phyloP scores from a whole-genome alignment of 208 protist genomes.

The Trypanosoma lewisi region DNA sequence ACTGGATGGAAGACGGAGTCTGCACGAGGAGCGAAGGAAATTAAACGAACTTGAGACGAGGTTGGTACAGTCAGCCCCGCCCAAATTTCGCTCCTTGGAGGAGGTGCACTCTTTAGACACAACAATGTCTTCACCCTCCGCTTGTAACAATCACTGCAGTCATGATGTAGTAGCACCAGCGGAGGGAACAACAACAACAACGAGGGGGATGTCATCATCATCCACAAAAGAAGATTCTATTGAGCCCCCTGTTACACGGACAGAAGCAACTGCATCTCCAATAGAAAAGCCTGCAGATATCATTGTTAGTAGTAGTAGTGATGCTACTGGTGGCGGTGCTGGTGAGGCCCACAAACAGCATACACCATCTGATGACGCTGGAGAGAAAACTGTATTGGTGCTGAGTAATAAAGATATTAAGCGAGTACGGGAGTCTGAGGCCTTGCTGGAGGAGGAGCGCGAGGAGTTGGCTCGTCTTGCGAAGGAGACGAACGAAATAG shows the following conservation, averaged over 20 bases:
- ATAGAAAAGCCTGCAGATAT: not conserved
- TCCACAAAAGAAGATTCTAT: not conserved
- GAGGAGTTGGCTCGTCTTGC: slow-evolving; percentile 20
- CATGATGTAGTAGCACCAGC: not conserved
- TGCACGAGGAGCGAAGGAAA: slow-evolving; percentile 31
- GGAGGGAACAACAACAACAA: too few species aligned
- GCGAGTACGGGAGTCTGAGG: slow-evolving; percentile 40
- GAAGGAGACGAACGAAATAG: slow-evolving; percentile 26
- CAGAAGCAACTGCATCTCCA: not conserved
- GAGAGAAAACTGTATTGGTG: slow-evolving; percentile 23
- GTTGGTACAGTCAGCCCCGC: slow-evolving; percentile 39
- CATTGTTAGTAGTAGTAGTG: slow-evolving; percentile 7
- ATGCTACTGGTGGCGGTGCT: not conserved
- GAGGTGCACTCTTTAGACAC: not conserved
- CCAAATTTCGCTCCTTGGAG: slow-evolving; percentile 32
- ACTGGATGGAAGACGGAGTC: slow-evolving; percentile 12
- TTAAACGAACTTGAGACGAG: slow-evolving; percentile 46
- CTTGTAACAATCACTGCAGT: not conserved
- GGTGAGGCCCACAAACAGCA: not conserved
- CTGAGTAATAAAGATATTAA: slow-evolving; percentile 39
- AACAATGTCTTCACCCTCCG: too few species aligned
- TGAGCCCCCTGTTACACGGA: not conserved
- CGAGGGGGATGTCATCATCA: too few species aligned
- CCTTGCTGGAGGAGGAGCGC: slow-evolving; percentile 27
- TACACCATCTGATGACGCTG: not conserved